Percentiles rank a stretch among this genome's conserved stretches.
These are phyloP conservation scores for Cladosporium sp. DNA, from an alignment of 2,329 filamentous ascomycete genomes.

Conservation along the genomic window DNA sequence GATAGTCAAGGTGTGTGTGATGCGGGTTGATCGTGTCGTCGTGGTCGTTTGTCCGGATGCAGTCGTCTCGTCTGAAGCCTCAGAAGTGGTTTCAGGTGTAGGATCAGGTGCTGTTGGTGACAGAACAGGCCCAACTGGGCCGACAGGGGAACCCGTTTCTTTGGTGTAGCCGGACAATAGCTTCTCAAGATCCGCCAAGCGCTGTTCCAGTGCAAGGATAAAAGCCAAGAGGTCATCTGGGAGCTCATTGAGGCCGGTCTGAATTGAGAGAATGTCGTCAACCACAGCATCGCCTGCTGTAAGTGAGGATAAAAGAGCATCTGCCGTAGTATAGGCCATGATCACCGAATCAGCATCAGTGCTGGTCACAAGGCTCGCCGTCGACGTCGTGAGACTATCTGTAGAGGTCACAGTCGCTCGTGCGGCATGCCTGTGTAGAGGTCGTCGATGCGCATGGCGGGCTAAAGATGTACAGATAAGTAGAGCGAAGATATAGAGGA, in stretches of 20 bases:
- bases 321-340: not conserved
- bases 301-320: not conserved
- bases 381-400: not conserved
- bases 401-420: not conserved
- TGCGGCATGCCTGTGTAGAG: not conserved
- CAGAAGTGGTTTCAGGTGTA: not conserved
- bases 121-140: not conserved
- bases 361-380: not conserved
- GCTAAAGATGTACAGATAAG: not conserved
- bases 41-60: not conserved
- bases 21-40: not conserved
- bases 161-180: conserved; percentile 12
- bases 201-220: conserved; percentile 15
- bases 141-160: not conserved
- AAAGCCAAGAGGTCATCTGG: conserved; percentile 17
- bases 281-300: conserved; percentile 18
- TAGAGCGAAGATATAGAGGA: not conserved
- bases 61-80: not conserved
- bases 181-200: conserved; percentile 15
- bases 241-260: conserved; percentile 16
- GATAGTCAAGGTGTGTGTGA: not conserved
- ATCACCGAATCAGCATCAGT: not conserved
- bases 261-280: conserved; percentile 18
- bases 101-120: not conserved
- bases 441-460: conserved; percentile 1